Base-by-base conservation (phyloP, 2,329 filamentous ascomycete species). In the Stachybotrys echinatus region DNA sequence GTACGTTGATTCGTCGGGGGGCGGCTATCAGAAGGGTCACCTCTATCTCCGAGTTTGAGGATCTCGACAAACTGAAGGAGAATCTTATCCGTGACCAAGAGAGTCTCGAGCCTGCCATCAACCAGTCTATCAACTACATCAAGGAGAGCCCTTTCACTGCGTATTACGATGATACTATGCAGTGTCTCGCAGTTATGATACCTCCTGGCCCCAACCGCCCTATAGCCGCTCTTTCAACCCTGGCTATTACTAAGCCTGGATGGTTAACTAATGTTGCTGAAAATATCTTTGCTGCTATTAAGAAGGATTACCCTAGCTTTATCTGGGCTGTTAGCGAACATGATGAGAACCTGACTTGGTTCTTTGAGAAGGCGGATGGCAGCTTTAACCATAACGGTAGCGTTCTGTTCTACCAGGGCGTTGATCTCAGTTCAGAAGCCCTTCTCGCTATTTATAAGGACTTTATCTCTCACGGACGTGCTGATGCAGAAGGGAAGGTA, bases 301-400 rank as follows among this genome's bases (percentile, higher is more conserved):
- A 92, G 78, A 95, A 95, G 71, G 92, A 96, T 64, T 88, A 92
- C 68, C 85, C 91, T 49, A 90, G 87, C 72, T 79, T 97, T 56
- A 88, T 90, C 55, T 99, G 92, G 92, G 95, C 92, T n/a, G 92
- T 96, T 53, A 92, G 89, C 74, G 87, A 92, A 64, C 88, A 95
- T 58, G 92, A 97, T 61, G 92, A 97, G 79, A 96, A 97, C 68
- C 76, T 97, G 61, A 92, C 90, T 10, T 97, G 92, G 94, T 96
- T 97, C 77, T 95, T 95, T 59, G 92, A 96, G 71, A 96, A 96
- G 78, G 88, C 92, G 10, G 91, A 96, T 59, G 92, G 94, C 50
- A 96, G 89, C 69, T 81, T 96, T 60, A 89, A 87, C 54, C 84
- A 85, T 49, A 84, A 89, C 58, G 90, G 90, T 51, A 89, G 92